A percentile compares a stretch with the other conserved stretches of the same genome.
phyloP scores from a whole-genome alignment of 345 rosid species.

The Corchorus olitorius region DNA sequence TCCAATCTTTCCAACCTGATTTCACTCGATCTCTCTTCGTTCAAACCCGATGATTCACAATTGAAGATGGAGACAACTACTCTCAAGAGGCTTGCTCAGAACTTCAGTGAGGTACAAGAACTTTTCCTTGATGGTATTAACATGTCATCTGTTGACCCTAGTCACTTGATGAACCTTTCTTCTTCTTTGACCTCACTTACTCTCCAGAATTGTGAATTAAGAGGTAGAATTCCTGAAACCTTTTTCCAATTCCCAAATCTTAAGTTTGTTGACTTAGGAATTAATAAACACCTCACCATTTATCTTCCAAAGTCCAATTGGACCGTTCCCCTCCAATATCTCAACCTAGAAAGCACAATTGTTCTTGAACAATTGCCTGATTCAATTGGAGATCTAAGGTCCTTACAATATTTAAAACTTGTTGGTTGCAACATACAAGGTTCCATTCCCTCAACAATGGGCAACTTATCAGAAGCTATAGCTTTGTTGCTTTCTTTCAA shows the following conservation, averaged over 20 bases:
- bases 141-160: constrained; percentile 8
- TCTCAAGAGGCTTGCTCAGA: background rate
- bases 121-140: constrained; percentile 1
- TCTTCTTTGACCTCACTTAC: constrained; percentile 9
- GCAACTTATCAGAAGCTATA: background rate
- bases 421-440: background rate
- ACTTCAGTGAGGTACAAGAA: background rate
- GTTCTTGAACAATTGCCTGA: constrained; percentile 14
- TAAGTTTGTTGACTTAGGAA: background rate
- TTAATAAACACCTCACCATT: constrained; percentile 10
- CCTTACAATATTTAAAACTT: constrained; percentile 2
- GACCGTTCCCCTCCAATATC: constrained; percentile 4
- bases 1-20: background rate
- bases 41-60: constrained; percentile 1
- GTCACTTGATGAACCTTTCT: constrained; percentile 14
- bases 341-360: background rate
- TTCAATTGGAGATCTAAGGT: constrained; percentile 4
- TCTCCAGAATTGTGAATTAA: constrained; percentile 5
- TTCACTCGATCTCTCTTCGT: constrained; percentile 20
- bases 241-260: constrained; percentile 15
- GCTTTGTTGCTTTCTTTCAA: background rate
- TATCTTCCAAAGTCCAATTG: constrained; percentile 16
- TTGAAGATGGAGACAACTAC: background rate
- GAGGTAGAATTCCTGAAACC: constrained; percentile 13
- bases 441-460: background rate